phyloP scores from a whole-genome alignment of 305 asterid species.

The Fraxinus greggii region DNA sequence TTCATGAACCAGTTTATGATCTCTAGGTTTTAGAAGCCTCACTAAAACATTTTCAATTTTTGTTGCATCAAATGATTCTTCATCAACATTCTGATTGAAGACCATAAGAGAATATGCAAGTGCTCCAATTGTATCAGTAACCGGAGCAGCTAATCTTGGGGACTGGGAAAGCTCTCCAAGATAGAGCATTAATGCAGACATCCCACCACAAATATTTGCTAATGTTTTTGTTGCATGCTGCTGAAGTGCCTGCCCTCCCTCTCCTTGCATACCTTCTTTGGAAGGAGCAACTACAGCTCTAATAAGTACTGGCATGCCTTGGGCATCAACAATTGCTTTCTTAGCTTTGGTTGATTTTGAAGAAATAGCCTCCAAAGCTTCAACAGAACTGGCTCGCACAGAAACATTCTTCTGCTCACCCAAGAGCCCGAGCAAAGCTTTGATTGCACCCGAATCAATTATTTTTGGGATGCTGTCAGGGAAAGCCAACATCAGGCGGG shows the following conservation, averaged over 20 bases:
- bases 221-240: constrained; percentile 61
- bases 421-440: constrained; percentile 59
- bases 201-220: constrained; percentile 74
- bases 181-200: constrained; percentile 54
- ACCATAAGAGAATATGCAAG: constrained; percentile 81
- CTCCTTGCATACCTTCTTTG: constrained; percentile 80
- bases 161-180: constrained; percentile 86
- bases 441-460: constrained; percentile 67
- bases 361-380: constrained; percentile 77
- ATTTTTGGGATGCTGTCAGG: constrained; percentile 63
- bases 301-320: constrained; percentile 66
- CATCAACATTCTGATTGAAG: constrained; percentile 51
- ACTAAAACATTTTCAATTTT: constrained; percentile 60
- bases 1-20: constrained; percentile 72
- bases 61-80: constrained; percentile 46
- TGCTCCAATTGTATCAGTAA: constrained; percentile 81
- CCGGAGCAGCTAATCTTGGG: constrained; percentile 76
- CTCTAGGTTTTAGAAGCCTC: constrained; percentile 83
- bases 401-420: constrained; percentile 57
- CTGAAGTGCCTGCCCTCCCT: constrained; percentile 72
- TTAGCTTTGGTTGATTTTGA: constrained; percentile 61
- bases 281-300: constrained; percentile 83
- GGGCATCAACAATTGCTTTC: constrained; percentile 54
- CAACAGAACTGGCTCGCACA: constrained; percentile 84
- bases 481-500: constrained; percentile 58